Base-by-base conservation (phyloP, 345 rosid genomes). In the Kandelia obovata region DNA sequence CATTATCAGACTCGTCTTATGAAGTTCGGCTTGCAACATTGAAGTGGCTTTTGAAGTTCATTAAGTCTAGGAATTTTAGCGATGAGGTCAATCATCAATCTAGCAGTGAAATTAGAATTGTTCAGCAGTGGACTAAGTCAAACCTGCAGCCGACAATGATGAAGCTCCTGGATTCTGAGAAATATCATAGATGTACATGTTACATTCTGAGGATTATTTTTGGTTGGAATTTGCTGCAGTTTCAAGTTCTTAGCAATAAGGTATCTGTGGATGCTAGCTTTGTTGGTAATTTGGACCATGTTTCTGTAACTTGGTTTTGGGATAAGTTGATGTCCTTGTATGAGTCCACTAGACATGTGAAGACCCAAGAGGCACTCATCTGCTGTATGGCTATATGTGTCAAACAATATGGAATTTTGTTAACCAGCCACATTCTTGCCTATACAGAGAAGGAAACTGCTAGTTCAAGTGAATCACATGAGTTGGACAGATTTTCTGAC, bases 21-120 rank as follows among this genome's bases (percentile, higher is more conserved):
- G 99, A 94, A 82, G 96, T 91, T 82, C 91, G 91, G 65, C 87
- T 87, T 58, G 86, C 88, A 71, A 89, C 97, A 72, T 70, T 94
- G 71, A 91, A 94, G 77, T 94, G 97, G 97, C 77, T 91, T 70
- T 79, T 86, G 65, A 88, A 73, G 83, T 88, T 88, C 77, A 68
- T 94, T 69, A 83, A 84, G 57, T 81, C 83, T 35, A 68, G 56
- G 64, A 84, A 83, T 73, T 85, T 80, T 64, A 73, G 32, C 39
- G 64, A 56, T 53, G 77, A 59, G 56, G 70, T 62, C 11, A 26
- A 72, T 26, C 66, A 73, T 76, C 58, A 61, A 21, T 65, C 79
- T 30, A 72, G 74, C 76, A 62, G 68, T 51, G 89, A 82, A 73
- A 71, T 78, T 19, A 74, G 53, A 71, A 68, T 58, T 77, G 79